Evolutionary conservation across 164 flowering plant genomes (phyloP).

Genomic region (Nelumbo lutea): DNA sequence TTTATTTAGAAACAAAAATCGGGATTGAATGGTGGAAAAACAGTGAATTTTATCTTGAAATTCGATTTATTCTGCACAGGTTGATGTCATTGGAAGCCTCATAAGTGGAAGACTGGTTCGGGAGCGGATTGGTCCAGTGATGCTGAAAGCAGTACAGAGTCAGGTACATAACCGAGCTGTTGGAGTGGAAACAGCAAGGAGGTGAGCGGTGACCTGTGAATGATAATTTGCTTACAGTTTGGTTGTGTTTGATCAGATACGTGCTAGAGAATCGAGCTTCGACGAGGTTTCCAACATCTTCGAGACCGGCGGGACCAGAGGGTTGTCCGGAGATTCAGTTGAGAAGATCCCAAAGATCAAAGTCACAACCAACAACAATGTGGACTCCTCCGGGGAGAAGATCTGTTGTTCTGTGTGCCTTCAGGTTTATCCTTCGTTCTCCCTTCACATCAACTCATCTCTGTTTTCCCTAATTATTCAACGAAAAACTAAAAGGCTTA

Average conservation of each 20-base stretch:
- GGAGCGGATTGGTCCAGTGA: constrained; percentile 74
- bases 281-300: constrained; percentile 61
- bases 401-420: constrained; percentile 76
- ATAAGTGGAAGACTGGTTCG: constrained; percentile 75
- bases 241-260: constrained; percentile 42
- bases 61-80: constrained; percentile 25
- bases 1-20: not conserved
- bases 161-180: constrained; percentile 42
- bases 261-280: constrained; percentile 52
- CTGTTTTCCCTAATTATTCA: too few relatives aligned
- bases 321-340: constrained; percentile 56
- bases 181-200: not conserved
- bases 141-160: constrained; percentile 76
- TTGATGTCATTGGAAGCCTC: constrained; percentile 79
- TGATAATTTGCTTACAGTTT: constrained; percentile 8
- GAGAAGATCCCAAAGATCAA: constrained; percentile 64
- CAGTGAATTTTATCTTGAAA: not conserved
- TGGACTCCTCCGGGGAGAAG: constrained; percentile 58
- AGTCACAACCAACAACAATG: constrained; percentile 39
- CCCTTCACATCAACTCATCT: not conserved
- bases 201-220: not conserved
- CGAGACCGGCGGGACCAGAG: constrained; percentile 59
- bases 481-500: not conserved
- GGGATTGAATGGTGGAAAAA: not conserved
- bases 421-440: constrained; percentile 36